Conservation (phyloP, 2,329 filamentous ascomycete species). For the Aotearoamyces nothofagi region DNA sequence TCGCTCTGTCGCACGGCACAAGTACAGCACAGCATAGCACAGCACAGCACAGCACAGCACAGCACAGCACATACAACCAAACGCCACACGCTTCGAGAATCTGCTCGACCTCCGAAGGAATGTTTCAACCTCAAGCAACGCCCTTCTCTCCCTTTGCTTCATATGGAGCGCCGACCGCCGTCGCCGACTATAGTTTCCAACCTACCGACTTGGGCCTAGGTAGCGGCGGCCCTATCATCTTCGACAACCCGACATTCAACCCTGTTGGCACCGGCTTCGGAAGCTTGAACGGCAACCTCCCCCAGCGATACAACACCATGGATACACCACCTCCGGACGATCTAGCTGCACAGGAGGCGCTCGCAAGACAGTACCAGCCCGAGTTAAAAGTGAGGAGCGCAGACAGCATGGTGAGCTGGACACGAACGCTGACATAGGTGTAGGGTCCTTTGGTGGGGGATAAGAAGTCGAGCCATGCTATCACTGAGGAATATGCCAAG, state of each 20-base stretch:
- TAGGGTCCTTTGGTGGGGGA: constrained; percentile 76
- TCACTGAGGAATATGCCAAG: constrained; percentile 76
- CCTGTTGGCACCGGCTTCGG: constrained; percentile 1
- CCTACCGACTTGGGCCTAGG: constrained; percentile 3
- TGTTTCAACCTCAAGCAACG: constrained; percentile 19
- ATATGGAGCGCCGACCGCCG: constrained; percentile 8
- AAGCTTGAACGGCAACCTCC: constrained; percentile 1
- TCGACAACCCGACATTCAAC: constrained; percentile 4
- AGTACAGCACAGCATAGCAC: neutral
- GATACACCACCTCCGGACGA: constrained; percentile 7
- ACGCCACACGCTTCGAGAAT: neutral
- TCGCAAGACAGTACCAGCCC: constrained; percentile 42
- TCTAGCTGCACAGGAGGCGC: constrained; percentile 37
- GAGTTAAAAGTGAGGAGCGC: constrained; percentile 33
- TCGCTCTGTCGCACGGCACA: too few species aligned
- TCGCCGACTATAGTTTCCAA: constrained; percentile 8
- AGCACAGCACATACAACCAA: neutral
- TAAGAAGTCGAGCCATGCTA: constrained; percentile 59
- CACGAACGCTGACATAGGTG: constrained; percentile 13
- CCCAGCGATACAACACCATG: constrained; percentile 11
- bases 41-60: constrained; percentile 1
- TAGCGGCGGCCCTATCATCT: constrained; percentile 3
- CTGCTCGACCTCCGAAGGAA: constrained; percentile 4
- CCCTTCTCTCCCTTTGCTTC: constrained; percentile 13
- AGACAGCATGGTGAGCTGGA: neutral